A percentile compares a stretch with the other conserved stretches of the same genome.
Evolutionary conservation across 352 stramenopile species (phyloP).

Genomic region (Phytophthora boehmeriae): DNA sequence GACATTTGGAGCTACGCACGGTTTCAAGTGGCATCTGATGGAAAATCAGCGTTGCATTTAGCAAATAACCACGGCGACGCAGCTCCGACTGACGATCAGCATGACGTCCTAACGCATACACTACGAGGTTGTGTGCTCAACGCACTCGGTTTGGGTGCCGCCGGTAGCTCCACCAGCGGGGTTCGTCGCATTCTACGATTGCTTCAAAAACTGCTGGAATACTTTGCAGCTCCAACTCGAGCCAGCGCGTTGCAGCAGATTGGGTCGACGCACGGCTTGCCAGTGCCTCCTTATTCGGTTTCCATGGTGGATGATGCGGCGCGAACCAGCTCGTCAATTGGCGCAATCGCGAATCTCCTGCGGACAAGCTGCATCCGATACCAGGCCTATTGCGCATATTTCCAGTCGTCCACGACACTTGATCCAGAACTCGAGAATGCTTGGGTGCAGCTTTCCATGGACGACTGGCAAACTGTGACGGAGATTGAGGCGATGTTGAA

Average conservation of each 20-base stretch:
- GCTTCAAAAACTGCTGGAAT: constrained; percentile 27
- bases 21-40: constrained; percentile 13
- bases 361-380: constrained; percentile 32
- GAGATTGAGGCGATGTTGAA: constrained; percentile 41
- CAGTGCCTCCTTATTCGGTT: not conserved
- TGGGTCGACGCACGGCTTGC: constrained; percentile 2
- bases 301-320: constrained; percentile 21
- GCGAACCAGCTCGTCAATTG: constrained; percentile 20
- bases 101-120: constrained; percentile 27
- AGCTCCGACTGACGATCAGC: constrained; percentile 5
- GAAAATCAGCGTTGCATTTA: constrained; percentile 1
- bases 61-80: not conserved
- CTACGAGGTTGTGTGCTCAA: constrained; percentile 32
- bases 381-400: constrained; percentile 31
- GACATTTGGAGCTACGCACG: constrained; percentile 25
- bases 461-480: constrained; percentile 35
- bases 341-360: constrained; percentile 34
- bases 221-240: constrained; percentile 21
- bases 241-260: constrained; percentile 7
- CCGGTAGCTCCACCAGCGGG: constrained; percentile 1
- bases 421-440: constrained; percentile 22
- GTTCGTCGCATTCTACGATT: constrained; percentile 32
- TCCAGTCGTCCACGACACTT: constrained; percentile 23
- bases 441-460: constrained; percentile 31
- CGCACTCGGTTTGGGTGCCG: constrained; percentile 17